Percentiles rank a stretch among this genome's conserved stretches.
Conservation (phyloP, 2,329 filamentous ascomycete genomes). For the Beauveria australis region DNA sequence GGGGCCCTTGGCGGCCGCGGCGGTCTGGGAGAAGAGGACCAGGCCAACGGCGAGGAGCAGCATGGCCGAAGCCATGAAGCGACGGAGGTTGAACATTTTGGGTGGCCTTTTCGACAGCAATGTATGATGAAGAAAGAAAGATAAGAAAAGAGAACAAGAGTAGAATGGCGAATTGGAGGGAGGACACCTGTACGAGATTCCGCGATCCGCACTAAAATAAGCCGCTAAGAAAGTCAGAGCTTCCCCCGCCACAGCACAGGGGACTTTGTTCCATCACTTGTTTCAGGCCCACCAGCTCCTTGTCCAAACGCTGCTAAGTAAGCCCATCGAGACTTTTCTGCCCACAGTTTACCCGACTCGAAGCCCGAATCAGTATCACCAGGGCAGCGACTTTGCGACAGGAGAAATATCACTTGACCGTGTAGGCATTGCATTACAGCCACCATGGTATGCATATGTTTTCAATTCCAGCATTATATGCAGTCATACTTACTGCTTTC, state of each 20-base stretch:
- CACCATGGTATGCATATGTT: slow-evolving; percentile 12
- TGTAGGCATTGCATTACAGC: background rate
- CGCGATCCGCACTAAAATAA: slow-evolving; percentile 9
- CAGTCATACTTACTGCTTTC: background rate
- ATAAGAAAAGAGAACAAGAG: slow-evolving; percentile 13
- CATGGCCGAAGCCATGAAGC: slow-evolving; percentile 62
- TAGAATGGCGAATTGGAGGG: slow-evolving; percentile 12
- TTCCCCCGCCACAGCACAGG: background rate
- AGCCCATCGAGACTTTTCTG: slow-evolving; percentile 11
- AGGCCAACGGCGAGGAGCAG: slow-evolving; percentile 69
- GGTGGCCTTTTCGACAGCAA: background rate
- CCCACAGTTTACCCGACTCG: slow-evolving; percentile 21
- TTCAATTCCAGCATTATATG: background rate
- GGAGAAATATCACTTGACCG: background rate
- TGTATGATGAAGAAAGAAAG: slow-evolving; percentile 3
- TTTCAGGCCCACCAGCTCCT: slow-evolving; percentile 7
- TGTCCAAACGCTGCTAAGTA: slow-evolving; percentile 2
- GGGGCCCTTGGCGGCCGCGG: slow-evolving; percentile 72
- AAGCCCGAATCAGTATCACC: background rate
- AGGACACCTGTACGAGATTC: slow-evolving; percentile 12
- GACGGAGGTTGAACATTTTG: slow-evolving; percentile 68
- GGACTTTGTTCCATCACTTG: background rate
- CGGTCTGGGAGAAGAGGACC: slow-evolving; percentile 66
- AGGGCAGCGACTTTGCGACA: background rate
- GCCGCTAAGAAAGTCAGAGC: background rate